These are phyloP conservation scores for Dryas octopetala DNA, from an alignment of 306 rosid species.

Conservation along the genomic window DNA sequence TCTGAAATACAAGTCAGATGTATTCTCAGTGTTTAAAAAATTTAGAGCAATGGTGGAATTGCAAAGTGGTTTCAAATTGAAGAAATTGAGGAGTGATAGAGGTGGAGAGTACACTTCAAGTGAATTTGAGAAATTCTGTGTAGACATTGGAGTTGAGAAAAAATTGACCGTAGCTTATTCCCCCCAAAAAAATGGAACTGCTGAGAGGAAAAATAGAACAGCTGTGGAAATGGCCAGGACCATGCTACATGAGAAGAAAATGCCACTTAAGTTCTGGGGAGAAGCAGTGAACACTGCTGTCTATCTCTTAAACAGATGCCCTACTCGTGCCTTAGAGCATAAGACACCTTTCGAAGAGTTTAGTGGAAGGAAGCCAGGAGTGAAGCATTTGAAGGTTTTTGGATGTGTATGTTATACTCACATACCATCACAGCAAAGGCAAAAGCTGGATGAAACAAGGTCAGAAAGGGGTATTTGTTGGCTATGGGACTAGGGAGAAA, in stretches of 20 bases:
- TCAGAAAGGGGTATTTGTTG: background rate
- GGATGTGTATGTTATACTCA: background rate
- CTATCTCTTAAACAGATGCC: background rate
- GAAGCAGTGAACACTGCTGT: background rate
- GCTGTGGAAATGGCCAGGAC: background rate
- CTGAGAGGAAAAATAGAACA: background rate
- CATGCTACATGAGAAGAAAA: background rate
- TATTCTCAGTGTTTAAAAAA: too few relatives aligned
- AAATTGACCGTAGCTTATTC: background rate
- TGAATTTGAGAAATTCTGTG: slow-evolving; percentile 3
- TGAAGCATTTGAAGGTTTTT: background rate
- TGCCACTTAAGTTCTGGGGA: background rate
- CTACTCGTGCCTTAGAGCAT: background rate
- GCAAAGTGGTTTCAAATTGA: background rate
- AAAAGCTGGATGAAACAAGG: background rate
- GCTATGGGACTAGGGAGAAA: background rate
- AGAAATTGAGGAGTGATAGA: too few relatives aligned
- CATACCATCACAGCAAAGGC: background rate
- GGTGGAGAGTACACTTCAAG: background rate
- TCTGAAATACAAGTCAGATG: too few relatives aligned
- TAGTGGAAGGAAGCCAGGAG: background rate
- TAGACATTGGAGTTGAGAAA: background rate
- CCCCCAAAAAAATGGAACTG: background rate
- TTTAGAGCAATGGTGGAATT: background rate
- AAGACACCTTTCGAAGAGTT: background rate